phyloP scores from a whole-genome alignment of 257 asterid genomes.

The Osmanthus fragrans region DNA sequence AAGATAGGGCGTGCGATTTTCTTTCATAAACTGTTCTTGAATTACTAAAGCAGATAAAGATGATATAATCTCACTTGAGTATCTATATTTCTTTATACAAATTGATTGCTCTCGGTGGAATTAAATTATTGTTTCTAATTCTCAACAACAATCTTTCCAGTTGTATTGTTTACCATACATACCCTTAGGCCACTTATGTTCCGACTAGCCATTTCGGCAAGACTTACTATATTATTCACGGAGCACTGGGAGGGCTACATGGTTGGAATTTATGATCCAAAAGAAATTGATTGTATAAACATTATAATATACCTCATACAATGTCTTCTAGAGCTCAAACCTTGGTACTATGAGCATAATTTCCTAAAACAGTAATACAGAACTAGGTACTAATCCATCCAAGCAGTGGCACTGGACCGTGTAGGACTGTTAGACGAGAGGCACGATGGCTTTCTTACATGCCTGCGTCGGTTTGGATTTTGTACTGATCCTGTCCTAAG shows the following conservation, averaged over 20 bases:
- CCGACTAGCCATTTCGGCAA: neutral
- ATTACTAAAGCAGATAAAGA: too few species aligned
- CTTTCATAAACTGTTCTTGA: too few species aligned
- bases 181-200: neutral
- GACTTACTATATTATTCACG: neutral
- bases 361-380: neutral
- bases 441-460: neutral
- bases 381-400: neutral
- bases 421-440: too few species aligned
- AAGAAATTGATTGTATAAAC: neutral
- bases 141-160: neutral
- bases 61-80: too few species aligned
- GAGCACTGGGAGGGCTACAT: constrained; percentile 13
- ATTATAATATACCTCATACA: neutral
- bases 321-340: constrained; percentile 28
- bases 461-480: neutral
- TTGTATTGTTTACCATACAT: neutral
- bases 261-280: neutral
- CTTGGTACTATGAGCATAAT: constrained; percentile 18
- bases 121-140: too few species aligned
- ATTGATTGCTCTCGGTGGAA: too few species aligned
- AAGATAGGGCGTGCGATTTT: too few species aligned
- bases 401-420: neutral
- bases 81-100: too few species aligned
- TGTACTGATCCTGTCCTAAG: neutral